Evolutionary conservation across 805 yeast species (phyloP), one percentile per base, ranked within the genome.

Genomic region (Monosporozyma aerobia): DNA sequence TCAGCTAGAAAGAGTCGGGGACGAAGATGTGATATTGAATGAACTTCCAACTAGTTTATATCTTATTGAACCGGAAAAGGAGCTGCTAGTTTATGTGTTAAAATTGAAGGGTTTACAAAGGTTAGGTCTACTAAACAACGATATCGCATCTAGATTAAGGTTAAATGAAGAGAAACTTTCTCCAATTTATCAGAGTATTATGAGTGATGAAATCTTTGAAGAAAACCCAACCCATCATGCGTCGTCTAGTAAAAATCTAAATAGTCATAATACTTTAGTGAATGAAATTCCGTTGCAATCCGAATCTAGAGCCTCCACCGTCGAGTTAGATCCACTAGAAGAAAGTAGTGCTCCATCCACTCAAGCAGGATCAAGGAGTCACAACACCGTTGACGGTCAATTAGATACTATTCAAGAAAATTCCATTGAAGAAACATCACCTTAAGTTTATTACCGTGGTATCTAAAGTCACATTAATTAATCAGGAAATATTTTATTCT

Each of bases 81-180:
- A 61, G 19, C 54, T 68, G 11, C 47, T 62, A 5, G 7, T 68
- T 9, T 67, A 54, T 44, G 59, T 64, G 2, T 59, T 68, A 7
- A 68, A 68, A 54, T 49, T 68, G 46, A 67, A 60, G 48, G 64
- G 65, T 3, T 51, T 65, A 22, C 49, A 55, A 37, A 63, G 61
- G 47, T 48, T 68, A 16, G 59, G 57, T 1, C n/a, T 63, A 4
- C 19, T 65, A 7, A 44, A 56, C 3, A 55, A 47, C 2, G 56
- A 46, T 8, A 29, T 61, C n/a, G 47, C 47, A 3, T 43, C 51
- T 1, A 59, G 69, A 47, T 48, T 66, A 8, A 47, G 53, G 3
- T 49, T 67, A 33, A 68, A 68, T 52, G 62, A 59, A 32, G 60
- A 59, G 10, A 55, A 44, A 40, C 52, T 68, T n/a, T 68, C 69